Evolutionary conservation across 176 grass and related monocot genomes (phyloP).

Genomic region (Bonia amplexicaulis): DNA sequence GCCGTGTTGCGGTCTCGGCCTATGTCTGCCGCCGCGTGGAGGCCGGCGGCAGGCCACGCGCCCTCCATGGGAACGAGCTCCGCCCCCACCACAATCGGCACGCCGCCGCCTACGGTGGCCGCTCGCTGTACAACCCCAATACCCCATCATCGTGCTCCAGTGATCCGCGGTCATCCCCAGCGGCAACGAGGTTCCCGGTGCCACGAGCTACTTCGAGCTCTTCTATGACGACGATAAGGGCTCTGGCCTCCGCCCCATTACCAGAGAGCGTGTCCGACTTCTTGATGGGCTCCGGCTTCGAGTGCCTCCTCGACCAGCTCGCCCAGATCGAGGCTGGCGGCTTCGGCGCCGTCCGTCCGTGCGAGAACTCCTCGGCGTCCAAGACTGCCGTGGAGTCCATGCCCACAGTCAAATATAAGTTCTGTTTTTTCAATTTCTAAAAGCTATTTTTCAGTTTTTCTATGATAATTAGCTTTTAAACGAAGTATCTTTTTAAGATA

Average conservation of each 20-base stretch:
- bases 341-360: slow-evolving; percentile 30
- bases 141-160: slow-evolving; percentile 58
- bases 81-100: slow-evolving; percentile 2
- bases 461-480: no score
- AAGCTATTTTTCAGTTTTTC: no score
- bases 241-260: slow-evolving; percentile 47
- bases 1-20: slow-evolving; percentile 1
- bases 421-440: no score
- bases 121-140: slow-evolving; percentile 51
- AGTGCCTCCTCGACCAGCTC: slow-evolving; percentile 59
- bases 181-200: background rate
- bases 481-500: no score
- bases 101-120: background rate
- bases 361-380: slow-evolving; percentile 46
- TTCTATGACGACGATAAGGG: slow-evolving; percentile 58
- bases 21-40: background rate
- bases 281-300: slow-evolving; percentile 56
- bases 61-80: background rate
- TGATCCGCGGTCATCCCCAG: background rate
- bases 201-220: slow-evolving; percentile 45
- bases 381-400: slow-evolving; percentile 63
- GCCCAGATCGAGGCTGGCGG: slow-evolving; percentile 51
- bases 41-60: background rate
- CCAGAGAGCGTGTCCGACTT: slow-evolving; percentile 61
- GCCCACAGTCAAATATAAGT: no score